These are phyloP conservation scores for Suillus sp. DNA, from an alignment of 768 basidiomycete genomes.

Conservation along the genomic window DNA sequence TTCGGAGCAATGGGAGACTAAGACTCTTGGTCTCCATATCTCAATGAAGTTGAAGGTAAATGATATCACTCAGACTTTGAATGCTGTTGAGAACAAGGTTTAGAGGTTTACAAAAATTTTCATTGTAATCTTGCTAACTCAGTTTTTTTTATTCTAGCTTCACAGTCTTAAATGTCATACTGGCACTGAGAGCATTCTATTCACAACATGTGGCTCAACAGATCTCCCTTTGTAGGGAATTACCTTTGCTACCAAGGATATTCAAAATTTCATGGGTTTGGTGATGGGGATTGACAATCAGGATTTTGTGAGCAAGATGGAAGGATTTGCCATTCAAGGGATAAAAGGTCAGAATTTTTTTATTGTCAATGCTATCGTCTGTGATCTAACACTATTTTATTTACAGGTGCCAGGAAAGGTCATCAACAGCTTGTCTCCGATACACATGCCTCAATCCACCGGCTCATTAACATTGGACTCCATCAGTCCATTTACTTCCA, in stretches of 20 bases:
- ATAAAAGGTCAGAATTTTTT: conserved; percentile 2
- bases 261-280: too few species aligned
- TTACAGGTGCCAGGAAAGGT: conserved; percentile 10
- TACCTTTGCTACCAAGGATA: too few species aligned
- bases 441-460: not conserved
- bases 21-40: conserved; percentile 6
- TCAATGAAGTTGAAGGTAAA: conserved; percentile 15
- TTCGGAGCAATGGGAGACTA: not conserved
- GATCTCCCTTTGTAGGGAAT: conserved; percentile 8
- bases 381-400: not conserved
- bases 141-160: conserved; percentile 3
- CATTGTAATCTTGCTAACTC: not conserved
- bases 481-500: conserved; percentile 8
- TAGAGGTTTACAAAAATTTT: conserved; percentile 1
- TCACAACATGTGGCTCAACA: conserved; percentile 7
- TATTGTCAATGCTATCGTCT: conserved; percentile 9
- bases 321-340: too few species aligned
- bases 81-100: conserved; percentile 13
- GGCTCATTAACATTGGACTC: conserved; percentile 4
- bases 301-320: too few species aligned
- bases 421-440: conserved; percentile 9
- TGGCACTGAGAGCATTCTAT: conserved; percentile 13
- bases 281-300: too few species aligned
- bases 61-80: conserved; percentile 15
- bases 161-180: conserved; percentile 7